These are phyloP conservation scores for Dacryopinax primogenitus DNA, from an alignment of 768 basidiomycete species.

Conservation along the genomic window DNA sequence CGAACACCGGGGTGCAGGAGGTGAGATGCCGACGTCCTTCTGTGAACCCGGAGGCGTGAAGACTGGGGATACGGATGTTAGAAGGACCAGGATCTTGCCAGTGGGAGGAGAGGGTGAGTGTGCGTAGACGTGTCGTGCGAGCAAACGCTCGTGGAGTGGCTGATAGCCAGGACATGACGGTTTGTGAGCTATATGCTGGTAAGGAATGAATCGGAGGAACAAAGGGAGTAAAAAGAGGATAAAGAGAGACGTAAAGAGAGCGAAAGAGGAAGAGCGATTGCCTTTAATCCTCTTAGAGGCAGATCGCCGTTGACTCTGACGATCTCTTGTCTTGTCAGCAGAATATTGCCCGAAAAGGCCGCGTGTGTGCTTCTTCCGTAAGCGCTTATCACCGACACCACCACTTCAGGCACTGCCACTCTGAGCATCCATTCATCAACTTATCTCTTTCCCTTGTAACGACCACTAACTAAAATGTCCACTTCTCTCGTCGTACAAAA, in stretches of 20 bases:
- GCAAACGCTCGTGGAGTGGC: neutral
- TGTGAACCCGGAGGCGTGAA: neutral
- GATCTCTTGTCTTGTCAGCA: neutral
- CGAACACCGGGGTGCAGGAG: neutral
- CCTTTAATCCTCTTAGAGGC: too few relatives aligned
- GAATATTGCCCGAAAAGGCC: too few relatives aligned
- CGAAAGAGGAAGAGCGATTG: neutral
- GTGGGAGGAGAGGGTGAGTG: neutral
- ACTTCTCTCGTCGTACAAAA: constrained; percentile 1
- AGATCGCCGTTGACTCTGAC: neutral
- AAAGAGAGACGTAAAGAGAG: neutral
- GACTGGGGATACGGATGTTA: neutral
- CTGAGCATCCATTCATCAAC: neutral
- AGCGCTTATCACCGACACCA: constrained; percentile 1
- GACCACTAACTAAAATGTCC: neutral
- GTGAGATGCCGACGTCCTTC: neutral
- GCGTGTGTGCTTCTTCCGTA: neutral
- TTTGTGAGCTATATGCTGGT: neutral
- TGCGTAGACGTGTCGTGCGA: neutral
- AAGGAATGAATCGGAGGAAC: neutral
- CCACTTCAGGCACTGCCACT: neutral
- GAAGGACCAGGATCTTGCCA: neutral
- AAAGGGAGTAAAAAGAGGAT: neutral
- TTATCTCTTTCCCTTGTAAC: neutral
- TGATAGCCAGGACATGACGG: neutral